Percentiles rank a stretch among this genome's conserved stretches.
These are phyloP conservation scores for Simplicillium aogashimaense DNA, from an alignment of 2,329 filamentous ascomycete genomes.

Conservation along the genomic window DNA sequence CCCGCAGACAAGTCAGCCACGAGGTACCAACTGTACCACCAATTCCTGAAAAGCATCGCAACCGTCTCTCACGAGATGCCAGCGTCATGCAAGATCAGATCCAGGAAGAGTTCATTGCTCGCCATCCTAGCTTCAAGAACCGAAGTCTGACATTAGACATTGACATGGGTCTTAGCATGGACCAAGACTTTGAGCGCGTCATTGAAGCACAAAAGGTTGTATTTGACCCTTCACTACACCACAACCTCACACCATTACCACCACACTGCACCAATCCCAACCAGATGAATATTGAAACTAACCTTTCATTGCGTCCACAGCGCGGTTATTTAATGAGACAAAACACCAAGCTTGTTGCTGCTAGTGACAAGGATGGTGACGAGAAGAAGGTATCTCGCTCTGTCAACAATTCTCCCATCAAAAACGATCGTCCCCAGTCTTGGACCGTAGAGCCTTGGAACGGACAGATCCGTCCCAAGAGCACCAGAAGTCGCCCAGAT, in stretches of 20 bases:
- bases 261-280: conserved; percentile 13
- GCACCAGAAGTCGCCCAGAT: conserved; percentile 41
- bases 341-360: conserved; percentile 93
- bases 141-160: conserved; percentile 75
- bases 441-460: conserved; percentile 99
- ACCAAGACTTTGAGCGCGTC: conserved; percentile 87
- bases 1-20: conserved; percentile 74
- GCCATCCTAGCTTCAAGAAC: conserved; percentile 67
- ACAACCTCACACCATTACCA: conserved; percentile 11
- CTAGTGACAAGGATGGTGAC: conserved; percentile 65
- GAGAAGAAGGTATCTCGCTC: conserved; percentile 46
- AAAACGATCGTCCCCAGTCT: conserved; percentile 74
- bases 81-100: conserved; percentile 25
- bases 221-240: conserved; percentile 25
- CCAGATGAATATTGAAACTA: conserved; percentile 52
- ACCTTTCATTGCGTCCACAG: conserved; percentile 58
- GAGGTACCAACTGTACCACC: conserved; percentile 52
- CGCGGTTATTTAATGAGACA: conserved; percentile 98
- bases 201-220: conserved; percentile 95
- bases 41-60: conserved; percentile 51
- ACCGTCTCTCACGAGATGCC: conserved; percentile 39
- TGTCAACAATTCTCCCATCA: conserved; percentile 58
- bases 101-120: conserved; percentile 38
- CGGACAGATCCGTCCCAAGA: conserved; percentile 59
- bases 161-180: conserved; percentile 76